Conservation (phyloP, 306 rosid genomes). For the Lotus japonicus region DNA sequence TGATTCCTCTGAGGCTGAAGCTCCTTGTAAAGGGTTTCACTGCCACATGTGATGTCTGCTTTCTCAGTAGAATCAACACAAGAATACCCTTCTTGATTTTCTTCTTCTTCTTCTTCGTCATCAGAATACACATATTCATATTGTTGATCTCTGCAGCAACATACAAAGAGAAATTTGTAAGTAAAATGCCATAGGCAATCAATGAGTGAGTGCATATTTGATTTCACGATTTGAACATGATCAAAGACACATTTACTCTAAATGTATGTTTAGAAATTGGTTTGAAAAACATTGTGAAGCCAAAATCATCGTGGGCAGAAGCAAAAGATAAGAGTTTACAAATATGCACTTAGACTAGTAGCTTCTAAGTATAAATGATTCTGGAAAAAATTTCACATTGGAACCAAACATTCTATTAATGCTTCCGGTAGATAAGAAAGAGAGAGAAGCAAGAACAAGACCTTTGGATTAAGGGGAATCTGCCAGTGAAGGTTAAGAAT, state of each 20-base stretch:
- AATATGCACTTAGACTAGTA: no score
- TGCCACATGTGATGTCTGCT: constrained; percentile 41
- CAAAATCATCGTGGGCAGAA: no score
- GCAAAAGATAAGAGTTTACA: no score
- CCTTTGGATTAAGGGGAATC: constrained; percentile 69
- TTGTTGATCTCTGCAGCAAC: constrained; percentile 49
- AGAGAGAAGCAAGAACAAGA: constrained; percentile 9
- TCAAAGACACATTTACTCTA: no score
- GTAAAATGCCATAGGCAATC: not conserved
- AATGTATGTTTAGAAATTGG: no score
- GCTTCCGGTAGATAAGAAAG: no score
- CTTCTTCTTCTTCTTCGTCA: constrained; percentile 44
- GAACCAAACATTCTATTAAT: no score
- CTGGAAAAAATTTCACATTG: no score
- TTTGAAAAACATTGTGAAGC: no score
- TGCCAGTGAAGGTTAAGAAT: constrained; percentile 58
- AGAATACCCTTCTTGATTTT: constrained; percentile 20
- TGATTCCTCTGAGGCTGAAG: constrained; percentile 22
- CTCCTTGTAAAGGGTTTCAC: constrained; percentile 22
- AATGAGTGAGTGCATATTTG: not conserved
- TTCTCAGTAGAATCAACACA: constrained; percentile 20
- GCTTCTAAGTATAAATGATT: no score
- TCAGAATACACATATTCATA: constrained; percentile 46
- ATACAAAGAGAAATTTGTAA: not conserved
- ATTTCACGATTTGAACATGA: no score